These are phyloP conservation scores for Venturiaceae sp. DNA, from an alignment of 2,329 filamentous ascomycete genomes.

Conservation along the genomic window DNA sequence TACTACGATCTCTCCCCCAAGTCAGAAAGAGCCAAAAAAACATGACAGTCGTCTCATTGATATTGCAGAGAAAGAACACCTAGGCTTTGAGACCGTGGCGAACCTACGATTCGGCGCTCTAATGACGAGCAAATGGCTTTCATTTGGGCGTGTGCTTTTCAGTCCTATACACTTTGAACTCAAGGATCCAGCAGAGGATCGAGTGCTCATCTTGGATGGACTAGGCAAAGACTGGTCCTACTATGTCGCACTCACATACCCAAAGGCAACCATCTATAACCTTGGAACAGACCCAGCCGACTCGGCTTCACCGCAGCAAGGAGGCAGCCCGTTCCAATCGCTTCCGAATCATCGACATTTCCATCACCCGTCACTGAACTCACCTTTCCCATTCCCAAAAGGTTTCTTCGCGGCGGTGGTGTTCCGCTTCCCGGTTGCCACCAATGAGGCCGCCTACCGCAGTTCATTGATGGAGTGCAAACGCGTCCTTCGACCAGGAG, in stretches of 20 bases:
- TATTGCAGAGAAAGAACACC: constrained; percentile 25
- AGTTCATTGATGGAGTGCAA: constrained; percentile 66
- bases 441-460: constrained; percentile 58
- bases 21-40: constrained; percentile 13
- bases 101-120: constrained; percentile 72
- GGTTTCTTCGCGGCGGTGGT: constrained; percentile 70
- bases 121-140: constrained; percentile 81
- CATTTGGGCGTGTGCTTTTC: constrained; percentile 74
- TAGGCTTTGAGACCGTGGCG: constrained; percentile 45
- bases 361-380: constrained; percentile 8
- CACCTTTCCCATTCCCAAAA: constrained; percentile 40
- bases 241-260: constrained; percentile 73
- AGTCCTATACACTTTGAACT: constrained; percentile 69
- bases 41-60: constrained; percentile 40
- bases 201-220: constrained; percentile 71
- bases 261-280: constrained; percentile 66
- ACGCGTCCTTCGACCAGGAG: constrained; percentile 67
- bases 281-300: constrained; percentile 32
- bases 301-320: background rate
- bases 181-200: constrained; percentile 44
- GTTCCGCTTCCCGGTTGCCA: constrained; percentile 64
- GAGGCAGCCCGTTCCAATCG: constrained; percentile 43
- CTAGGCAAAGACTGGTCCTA: constrained; percentile 88
- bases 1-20: constrained; percentile 49
- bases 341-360: constrained; percentile 24